These are phyloP conservation scores for Colletotrichum sp. DNA, from an alignment of 2,329 filamentous ascomycete genomes.

Conservation along the genomic window DNA sequence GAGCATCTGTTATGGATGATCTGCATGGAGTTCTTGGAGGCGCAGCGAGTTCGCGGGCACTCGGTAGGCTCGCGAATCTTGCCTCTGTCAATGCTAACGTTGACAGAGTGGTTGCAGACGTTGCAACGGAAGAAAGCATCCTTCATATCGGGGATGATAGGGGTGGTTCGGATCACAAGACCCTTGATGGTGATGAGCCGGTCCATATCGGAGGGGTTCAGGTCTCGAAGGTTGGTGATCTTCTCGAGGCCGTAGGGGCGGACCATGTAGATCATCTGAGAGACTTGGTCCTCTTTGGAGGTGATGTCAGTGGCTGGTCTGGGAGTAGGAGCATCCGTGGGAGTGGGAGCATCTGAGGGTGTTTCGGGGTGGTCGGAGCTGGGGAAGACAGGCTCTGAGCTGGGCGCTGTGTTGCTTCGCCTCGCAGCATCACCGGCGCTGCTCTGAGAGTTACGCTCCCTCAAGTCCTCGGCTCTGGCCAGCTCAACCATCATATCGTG, in stretches of 20 bases:
- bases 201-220: conserved; percentile 88
- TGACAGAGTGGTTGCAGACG: conserved; percentile 88
- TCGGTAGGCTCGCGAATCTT: conserved; percentile 94
- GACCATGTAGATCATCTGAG: conserved; percentile 81
- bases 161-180: conserved; percentile 92
- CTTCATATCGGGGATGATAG: conserved; percentile 99
- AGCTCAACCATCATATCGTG: conserved; percentile 94
- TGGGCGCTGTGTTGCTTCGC: conserved; percentile 47
- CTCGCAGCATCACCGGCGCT: conserved; percentile 51
- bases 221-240: conserved; percentile 88
- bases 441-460: conserved; percentile 67
- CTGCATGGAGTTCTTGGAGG: conserved; percentile 93
- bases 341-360: conserved; percentile 42
- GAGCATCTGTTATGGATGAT: conserved; percentile 95
- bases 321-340: conserved; percentile 41
- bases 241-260: conserved; percentile 88
- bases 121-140: conserved; percentile 97
- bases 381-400: conserved; percentile 78
- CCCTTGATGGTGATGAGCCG: conserved; percentile 95
- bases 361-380: conserved; percentile 76
- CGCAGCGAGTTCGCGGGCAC: conserved; percentile 83
- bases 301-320: conserved; percentile 52
- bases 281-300: conserved; percentile 80
- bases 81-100: conserved; percentile 91
- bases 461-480: conserved; percentile 79